Percentiles rank a stretch among this genome's conserved stretches.
These are phyloP conservation scores for Talaromyces marneffei DNA, from an alignment of 2,329 filamentous ascomycete genomes.

Conservation along the genomic window DNA sequence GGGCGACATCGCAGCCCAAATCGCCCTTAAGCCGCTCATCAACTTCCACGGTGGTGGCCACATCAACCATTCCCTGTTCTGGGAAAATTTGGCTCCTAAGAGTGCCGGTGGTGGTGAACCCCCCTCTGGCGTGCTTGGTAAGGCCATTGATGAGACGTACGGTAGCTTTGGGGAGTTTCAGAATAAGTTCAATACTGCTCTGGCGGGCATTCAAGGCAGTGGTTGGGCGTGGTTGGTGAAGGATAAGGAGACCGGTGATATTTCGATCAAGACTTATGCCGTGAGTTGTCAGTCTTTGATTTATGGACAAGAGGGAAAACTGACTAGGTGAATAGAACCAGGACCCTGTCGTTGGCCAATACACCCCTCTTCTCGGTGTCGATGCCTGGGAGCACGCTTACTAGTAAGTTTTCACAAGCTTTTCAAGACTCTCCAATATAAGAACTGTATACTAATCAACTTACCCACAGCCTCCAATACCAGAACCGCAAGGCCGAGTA, in stretches of 20 bases:
- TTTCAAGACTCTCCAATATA: neutral
- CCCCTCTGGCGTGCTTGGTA: constrained; percentile 52
- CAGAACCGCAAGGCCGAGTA: constrained; percentile 97
- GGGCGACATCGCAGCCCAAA: constrained; percentile 52
- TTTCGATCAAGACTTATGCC: constrained; percentile 59
- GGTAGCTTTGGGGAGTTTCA: constrained; percentile 56
- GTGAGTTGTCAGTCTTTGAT: constrained; percentile 31
- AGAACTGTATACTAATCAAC: constrained; percentile 16
- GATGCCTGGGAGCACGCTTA: constrained; percentile 97
- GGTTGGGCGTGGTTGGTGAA: constrained; percentile 61
- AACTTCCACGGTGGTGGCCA: constrained; percentile 62
- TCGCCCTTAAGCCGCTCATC: constrained; percentile 55
- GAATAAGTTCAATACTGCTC: constrained; percentile 58
- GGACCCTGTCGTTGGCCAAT: constrained; percentile 79
- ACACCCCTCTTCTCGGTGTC: constrained; percentile 75
- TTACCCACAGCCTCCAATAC: constrained; percentile 64
- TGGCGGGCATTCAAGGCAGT: constrained; percentile 60
- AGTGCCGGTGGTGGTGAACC: constrained; percentile 58
- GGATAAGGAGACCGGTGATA: constrained; percentile 54
- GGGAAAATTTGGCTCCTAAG: constrained; percentile 62
- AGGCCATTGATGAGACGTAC: constrained; percentile 55
- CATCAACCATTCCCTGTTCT: constrained; percentile 60
- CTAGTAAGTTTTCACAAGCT: constrained; percentile 52
- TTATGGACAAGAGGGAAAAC: neutral
- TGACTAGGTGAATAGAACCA: constrained; percentile 57